Percentiles rank a stretch among this genome's conserved stretches.
Evolutionary conservation across 305 asterid genomes (phyloP).

Genomic region (Fraxinus albicans): DNA sequence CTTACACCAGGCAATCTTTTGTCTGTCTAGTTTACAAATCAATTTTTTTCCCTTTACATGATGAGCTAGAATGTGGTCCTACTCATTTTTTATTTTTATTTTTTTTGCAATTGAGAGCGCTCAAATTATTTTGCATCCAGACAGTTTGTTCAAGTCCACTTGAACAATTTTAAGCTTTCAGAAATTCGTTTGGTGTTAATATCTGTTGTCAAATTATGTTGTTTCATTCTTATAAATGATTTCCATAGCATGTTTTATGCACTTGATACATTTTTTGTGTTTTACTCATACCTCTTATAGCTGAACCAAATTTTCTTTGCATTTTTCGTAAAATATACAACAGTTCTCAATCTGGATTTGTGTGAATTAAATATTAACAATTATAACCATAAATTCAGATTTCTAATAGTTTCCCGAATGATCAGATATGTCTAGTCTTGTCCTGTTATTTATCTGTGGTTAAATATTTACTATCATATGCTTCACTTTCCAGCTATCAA

Average conservation of each 20-base stretch:
- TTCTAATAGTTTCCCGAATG: conserved; percentile 32
- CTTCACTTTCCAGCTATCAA: conserved; percentile 52
- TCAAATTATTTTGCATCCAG: background rate
- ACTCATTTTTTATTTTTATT: background rate
- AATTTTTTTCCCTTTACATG: background rate
- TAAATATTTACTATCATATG: conserved; percentile 18
- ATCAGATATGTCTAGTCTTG: conserved; percentile 27
- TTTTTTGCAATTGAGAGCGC: background rate
- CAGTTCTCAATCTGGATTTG: background rate
- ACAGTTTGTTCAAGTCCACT: conserved; percentile 3
- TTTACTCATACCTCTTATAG: conserved; percentile 10
- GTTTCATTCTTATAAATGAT: background rate
- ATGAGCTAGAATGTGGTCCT: background rate
- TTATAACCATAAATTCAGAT: conserved; percentile 1
- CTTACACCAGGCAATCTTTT: background rate
- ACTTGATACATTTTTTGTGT: background rate
- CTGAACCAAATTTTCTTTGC: background rate
- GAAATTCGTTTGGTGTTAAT: background rate
- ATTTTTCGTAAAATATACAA: background rate
- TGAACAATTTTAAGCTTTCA: conserved; percentile 6
- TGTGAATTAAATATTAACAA: background rate
- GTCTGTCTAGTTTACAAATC: background rate
- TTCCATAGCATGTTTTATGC: conserved; percentile 15
- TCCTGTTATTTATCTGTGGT: conserved; percentile 15
- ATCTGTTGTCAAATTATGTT: conserved; percentile 5